A percentile compares a stretch with the other conserved stretches of the same genome.
Conservation (phyloP, 305 asterid species). For the Solanum hybrid region DNA sequence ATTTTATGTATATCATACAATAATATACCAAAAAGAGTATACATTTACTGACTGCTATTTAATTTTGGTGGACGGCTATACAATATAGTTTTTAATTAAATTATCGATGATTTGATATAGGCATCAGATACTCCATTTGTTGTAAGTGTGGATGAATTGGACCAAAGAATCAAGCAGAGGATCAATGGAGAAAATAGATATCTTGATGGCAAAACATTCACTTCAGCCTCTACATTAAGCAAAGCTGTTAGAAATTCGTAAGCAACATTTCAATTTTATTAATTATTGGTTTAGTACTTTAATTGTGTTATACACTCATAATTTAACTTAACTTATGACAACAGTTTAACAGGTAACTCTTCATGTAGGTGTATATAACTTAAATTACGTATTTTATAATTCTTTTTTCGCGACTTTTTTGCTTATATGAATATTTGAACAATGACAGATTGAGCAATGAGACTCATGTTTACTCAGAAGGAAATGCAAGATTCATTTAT, state of each 20-base stretch:
- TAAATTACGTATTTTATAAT: background rate
- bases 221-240: constrained; percentile 76
- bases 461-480: constrained; percentile 83
- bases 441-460: constrained; percentile 52
- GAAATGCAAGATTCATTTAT: constrained; percentile 79
- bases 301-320: background rate
- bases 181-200: constrained; percentile 69
- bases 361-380: background rate
- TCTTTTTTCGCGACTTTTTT: background rate
- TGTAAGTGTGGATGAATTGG: constrained; percentile 48
- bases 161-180: constrained; percentile 63
- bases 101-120: constrained; percentile 14
- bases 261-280: background rate
- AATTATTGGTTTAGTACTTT: background rate
- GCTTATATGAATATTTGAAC: background rate
- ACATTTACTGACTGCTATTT: background rate
- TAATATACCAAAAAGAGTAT: background rate
- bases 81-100: background rate
- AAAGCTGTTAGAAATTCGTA: constrained; percentile 84
- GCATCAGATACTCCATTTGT: constrained; percentile 64
- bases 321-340: background rate
- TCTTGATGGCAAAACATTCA: constrained; percentile 80
- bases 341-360: background rate
- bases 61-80: background rate
- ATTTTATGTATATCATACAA: background rate